Evolutionary conservation across 441 rosid species (phyloP), one percentile per base, ranked within the genome.

Genomic region (Eruca vesicaria): DNA sequence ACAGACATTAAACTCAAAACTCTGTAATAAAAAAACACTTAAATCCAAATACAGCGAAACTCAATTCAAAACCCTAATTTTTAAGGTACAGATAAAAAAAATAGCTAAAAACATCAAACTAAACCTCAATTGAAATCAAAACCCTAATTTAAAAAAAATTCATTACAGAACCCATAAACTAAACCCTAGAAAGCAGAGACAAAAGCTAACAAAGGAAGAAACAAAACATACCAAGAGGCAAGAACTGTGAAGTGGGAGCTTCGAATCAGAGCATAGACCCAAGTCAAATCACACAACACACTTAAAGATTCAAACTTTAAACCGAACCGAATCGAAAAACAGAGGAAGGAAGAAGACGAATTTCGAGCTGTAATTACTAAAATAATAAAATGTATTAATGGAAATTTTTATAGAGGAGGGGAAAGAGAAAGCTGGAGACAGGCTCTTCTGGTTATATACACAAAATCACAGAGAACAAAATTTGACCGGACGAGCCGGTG

Each of bases 401-500:
- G 79, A 70, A 68, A 56, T 69, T 58, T 23, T 20, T 48, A 26
- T n/a, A 9, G 29, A 21, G 29, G 59, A 53, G 48, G 63, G 41
- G 74, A 70, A 57, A 69, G 29, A 31, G 14, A 67, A 26, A 74
- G 78, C 61, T 43, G 72, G 52, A 63, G 14, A 21, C 53, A 15
- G 20, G 43, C 29, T 43, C 68, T 60, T 26, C 45, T 28, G 41
- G 70, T 50, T 50, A 16, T 50, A 50, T 50, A 50, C 56, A 50
- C 26, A 58, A 70, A n/a, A 70, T 76, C 71, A 52, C 29, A 21
- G 58, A 64, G 63, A 7, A 16, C 50, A 36, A 16, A 41, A 70
- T 14, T n/a, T 76, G 26, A 77, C 80, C 76, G 67, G 72, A 32
- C 14, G 0, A 64, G 48, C 72, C 80, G 72, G 80, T 77, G 33